These are phyloP conservation scores for Avena atlantica DNA, from an alignment of 176 grass and related monocot species.

Conservation along the genomic window DNA sequence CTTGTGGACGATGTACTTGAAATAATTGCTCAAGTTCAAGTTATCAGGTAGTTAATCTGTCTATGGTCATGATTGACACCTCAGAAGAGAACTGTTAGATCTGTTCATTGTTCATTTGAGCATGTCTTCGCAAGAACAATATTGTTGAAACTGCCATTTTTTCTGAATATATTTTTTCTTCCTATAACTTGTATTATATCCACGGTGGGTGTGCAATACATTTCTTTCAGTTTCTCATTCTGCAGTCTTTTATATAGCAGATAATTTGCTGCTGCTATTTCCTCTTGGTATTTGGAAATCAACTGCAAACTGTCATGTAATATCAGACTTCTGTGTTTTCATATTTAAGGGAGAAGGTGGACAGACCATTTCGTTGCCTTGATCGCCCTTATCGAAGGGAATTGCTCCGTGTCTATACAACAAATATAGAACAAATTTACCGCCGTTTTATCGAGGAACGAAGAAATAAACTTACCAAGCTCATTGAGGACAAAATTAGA, in stretches of 20 bases:
- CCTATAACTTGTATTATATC: slow-evolving; percentile 26
- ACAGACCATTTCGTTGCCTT: slow-evolving; percentile 91
- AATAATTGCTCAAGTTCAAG: slow-evolving; percentile 99
- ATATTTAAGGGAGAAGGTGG: slow-evolving; percentile 80
- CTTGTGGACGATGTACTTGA: slow-evolving; percentile 84
- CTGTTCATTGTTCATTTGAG: background rate
- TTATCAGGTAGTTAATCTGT: slow-evolving; percentile 82
- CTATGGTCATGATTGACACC: slow-evolving; percentile 24
- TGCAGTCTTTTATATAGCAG: slow-evolving; percentile 26
- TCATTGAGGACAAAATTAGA: slow-evolving; percentile 88
- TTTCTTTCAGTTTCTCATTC: slow-evolving; percentile 13
- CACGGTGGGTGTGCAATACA: background rate
- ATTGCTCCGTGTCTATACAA: slow-evolving; percentile 87
- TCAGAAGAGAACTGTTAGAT: slow-evolving; percentile 8
- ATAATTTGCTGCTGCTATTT: slow-evolving; percentile 29
- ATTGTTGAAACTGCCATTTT: slow-evolving; percentile 31
- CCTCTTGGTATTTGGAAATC: slow-evolving; percentile 1
- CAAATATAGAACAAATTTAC: slow-evolving; percentile 93
- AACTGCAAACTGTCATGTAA: slow-evolving; percentile 44
- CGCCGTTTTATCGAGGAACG: slow-evolving; percentile 86
- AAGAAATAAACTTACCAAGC: slow-evolving; percentile 81
- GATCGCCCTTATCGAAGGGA: slow-evolving; percentile 88
- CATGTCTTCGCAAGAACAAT: background rate
- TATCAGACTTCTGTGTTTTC: slow-evolving; percentile 42
- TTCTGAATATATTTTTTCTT: slow-evolving; percentile 28